Evolutionary conservation across 2,329 filamentous ascomycete genomes (phyloP), one percentile per base, ranked within the genome.

Genomic region (Colletotrichum scovillei): DNA sequence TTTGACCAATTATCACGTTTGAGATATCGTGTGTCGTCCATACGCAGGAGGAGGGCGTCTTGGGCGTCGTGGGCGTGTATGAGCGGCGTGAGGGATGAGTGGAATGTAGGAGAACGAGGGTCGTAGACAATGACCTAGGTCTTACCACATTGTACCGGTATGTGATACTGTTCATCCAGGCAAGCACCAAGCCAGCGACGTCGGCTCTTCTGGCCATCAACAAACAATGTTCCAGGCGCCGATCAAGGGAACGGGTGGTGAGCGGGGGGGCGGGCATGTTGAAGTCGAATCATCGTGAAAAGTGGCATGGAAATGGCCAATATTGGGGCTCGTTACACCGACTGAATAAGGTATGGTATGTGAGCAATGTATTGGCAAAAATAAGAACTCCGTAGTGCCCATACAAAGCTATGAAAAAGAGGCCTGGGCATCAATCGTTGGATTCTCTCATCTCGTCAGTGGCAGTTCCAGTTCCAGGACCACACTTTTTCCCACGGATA

Each of bases 81-180:
- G 68, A 72, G 59, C 66, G 30, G 69, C 46, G 60, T 49, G 66
- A 73, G 70, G 70, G 67, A 70, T 70, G 67, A 6, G 12, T 55
- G 70, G 67, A 73, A 70, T 65, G 55, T 70, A 49, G 66, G 66
- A 49, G 49, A 49, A 30, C 7, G 42, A 63, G 26, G 42, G 7
- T 16, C 26, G 46, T 30, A 28, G 38, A 30, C 4, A 12, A 11
- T 35, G 11, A 35, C 32, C 32, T 12, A 35, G 32, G 32, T 35
- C 32, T 35, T 35, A 11, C 11, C 32, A 35, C 32, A 35, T 35
- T 35, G 32, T 35, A 35, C 19, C 8, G 42, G 7, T 8, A 14
- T 32, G 38, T 5, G n/a, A 38, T 2, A 24, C 59, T 32, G 49
- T 52, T 63, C 42, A 58, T 64, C 5, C 38, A 19, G 8, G 14